phyloP scores from a whole-genome alignment of 179 eudicot species.

The Beta corolliflora region DNA sequence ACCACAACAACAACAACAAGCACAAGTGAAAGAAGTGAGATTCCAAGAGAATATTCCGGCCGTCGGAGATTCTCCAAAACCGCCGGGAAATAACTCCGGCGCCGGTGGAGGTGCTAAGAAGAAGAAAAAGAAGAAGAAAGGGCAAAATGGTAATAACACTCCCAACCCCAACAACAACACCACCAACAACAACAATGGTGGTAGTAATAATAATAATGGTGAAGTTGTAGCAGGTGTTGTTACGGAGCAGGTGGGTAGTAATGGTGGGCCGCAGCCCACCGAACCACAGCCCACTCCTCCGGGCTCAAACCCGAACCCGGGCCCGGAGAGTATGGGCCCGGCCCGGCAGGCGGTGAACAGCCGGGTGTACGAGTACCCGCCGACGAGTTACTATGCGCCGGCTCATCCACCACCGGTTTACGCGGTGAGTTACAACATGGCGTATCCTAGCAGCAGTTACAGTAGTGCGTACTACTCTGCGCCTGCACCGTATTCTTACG shows the following conservation, averaged over 20 bases:
- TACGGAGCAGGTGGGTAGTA: slow-evolving; percentile 5
- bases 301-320: slow-evolving; percentile 14
- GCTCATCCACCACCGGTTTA: slow-evolving; percentile 31
- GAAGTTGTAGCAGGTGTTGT: neutral
- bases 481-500: slow-evolving; percentile 44
- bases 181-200: neutral
- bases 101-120: slow-evolving; percentile 43
- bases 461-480: slow-evolving; percentile 65
- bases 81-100: slow-evolving; percentile 28
- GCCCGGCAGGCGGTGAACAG: slow-evolving; percentile 34
- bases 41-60: slow-evolving; percentile 41
- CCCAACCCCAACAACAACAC: neutral
- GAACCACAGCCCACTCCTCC: slow-evolving; percentile 28
- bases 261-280: slow-evolving; percentile 25
- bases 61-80: slow-evolving; percentile 9
- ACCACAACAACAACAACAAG: slow-evolving; percentile 12
- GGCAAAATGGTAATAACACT: slow-evolving; percentile 36
- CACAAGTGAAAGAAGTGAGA: slow-evolving; percentile 33
- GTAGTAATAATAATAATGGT: neutral
- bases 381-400: slow-evolving; percentile 44
- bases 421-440: slow-evolving; percentile 63
- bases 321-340: slow-evolving; percentile 35
- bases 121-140: slow-evolving; percentile 68
- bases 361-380: slow-evolving; percentile 39
- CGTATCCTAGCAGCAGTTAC: slow-evolving; percentile 54